Evolutionary conservation across 139 green algal genomes (phyloP), one percentile per base, ranked within the genome.

Genomic region (Chloropicon primus): DNA sequence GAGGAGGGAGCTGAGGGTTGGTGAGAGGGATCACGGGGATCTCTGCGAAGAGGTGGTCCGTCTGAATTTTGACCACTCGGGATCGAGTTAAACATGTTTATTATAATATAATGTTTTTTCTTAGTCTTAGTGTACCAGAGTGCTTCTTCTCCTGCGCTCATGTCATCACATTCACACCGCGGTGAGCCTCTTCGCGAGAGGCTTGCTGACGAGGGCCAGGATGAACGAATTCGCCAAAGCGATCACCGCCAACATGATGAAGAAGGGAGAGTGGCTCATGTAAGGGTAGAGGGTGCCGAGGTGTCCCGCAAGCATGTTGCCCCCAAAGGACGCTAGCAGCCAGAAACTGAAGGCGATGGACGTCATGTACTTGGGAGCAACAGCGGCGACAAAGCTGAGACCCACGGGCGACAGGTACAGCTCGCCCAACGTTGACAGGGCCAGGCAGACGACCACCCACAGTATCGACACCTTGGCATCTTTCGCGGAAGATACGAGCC

Each of bases 331-430:
- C 1, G 74, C 71, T 1, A 25, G 1, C 21, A 83, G 72, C 79
- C 79, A 83, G 17, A 72, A 25, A 21, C 74, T 74, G 22, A 80
- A 23, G 62, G 29, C 23, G 10, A 79, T 1, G n/a, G 74, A 76
- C 24, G 28, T 23, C 22, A 83, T 26, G 22, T 28, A 72, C 22
- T 25, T 17, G 2, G 79, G 79, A 3, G 79, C 74, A 2, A 28
- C 26, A 25, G 24, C 74, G 22, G 79, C 26, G 2, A 76, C 28
- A 53, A 79, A 83, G 23, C 24, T 73, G 23, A 83, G 28, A 0
- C 72, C 79, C 0, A 83, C 75, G 27, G 79, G 79, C 21, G 22
- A 76, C 3, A 79, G 3, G 74, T 77, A 76, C 0, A 83, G 75
- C 62, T 83, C 79, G 2, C 79, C 79, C 22, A 73, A 3, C 26